phyloP scores from a whole-genome alignment of 2,329 filamentous ascomycete genomes.

The Microdochium trichocladiopsis region DNA sequence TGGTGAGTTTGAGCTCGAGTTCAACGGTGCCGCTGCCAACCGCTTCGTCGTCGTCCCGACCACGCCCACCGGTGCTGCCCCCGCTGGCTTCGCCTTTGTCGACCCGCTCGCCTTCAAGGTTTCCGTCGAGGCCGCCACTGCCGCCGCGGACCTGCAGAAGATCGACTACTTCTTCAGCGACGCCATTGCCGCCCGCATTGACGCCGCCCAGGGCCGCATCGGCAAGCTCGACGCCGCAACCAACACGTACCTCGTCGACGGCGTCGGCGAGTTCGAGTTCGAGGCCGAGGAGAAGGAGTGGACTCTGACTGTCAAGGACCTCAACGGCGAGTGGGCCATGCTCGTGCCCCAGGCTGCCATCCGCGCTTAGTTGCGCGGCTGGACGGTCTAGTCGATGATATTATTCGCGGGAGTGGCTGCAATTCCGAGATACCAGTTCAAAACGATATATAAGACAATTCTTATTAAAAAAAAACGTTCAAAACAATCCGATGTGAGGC shows the following conservation, averaged over 20 bases:
- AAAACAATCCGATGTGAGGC: background rate
- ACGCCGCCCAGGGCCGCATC: constrained; percentile 2
- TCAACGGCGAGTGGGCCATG: constrained; percentile 8
- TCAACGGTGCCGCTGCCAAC: constrained; percentile 6
- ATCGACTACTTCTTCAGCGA: constrained; percentile 9
- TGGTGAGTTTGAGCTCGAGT: constrained; percentile 6
- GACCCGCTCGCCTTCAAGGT: constrained; percentile 7
- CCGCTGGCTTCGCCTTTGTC: constrained; percentile 7
- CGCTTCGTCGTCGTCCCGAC: constrained; percentile 4
- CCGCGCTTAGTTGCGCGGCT: background rate
- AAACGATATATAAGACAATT: background rate
- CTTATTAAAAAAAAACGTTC: background rate
- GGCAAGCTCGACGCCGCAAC: constrained; percentile 7
- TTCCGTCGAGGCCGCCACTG: constrained; percentile 1
- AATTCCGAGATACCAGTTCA: background rate
- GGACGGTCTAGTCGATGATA: background rate
- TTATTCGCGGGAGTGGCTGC: too few species aligned
- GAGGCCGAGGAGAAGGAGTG: constrained; percentile 8
- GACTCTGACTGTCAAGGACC: constrained; percentile 6
- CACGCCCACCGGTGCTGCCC: constrained; percentile 2
- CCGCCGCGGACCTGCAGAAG: constrained; percentile 4
- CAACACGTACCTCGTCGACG: constrained; percentile 4
- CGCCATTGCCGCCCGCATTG: constrained; percentile 3
- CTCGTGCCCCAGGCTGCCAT: constrained; percentile 4
- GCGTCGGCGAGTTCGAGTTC: constrained; percentile 9